These are phyloP conservation scores for Ceratocystis colombiana DNA, from an alignment of 2,329 filamentous ascomycete species.

Conservation along the genomic window DNA sequence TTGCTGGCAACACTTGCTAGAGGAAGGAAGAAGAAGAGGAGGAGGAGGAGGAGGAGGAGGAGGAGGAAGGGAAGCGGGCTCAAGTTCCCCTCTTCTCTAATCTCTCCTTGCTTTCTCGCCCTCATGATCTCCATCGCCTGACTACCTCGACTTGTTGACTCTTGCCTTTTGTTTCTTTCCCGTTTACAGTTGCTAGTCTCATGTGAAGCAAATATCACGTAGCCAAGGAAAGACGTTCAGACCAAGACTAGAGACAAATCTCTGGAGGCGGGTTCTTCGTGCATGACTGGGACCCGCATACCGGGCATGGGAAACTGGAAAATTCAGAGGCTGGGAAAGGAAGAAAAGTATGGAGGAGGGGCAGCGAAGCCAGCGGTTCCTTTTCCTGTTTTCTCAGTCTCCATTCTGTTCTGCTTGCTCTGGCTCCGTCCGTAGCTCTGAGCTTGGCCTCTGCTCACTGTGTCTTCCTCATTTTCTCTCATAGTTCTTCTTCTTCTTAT, in stretches of 20 bases:
- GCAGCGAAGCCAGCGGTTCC: neutral
- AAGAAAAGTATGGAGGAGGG: neutral
- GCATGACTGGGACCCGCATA: conserved; percentile 1
- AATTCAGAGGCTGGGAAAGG: conserved; percentile 15
- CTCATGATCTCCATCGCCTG: neutral
- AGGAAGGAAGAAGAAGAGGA: too few relatives aligned
- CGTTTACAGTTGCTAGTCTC: neutral
- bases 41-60: too few relatives aligned
- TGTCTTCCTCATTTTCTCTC: neutral
- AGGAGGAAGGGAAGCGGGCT: neutral
- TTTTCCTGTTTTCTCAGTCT: conserved; percentile 15
- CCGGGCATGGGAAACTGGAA: neutral
- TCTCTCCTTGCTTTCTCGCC: neutral
- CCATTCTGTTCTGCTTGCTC: neutral
- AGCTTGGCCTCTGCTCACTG: neutral
- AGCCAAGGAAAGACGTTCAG: neutral
- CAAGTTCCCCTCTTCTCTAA: neutral
- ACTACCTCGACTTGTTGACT: neutral
- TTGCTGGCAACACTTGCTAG: neutral
- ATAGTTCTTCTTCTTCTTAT: neutral
- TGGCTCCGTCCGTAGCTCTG: neutral
- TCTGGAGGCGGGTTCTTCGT: neutral
- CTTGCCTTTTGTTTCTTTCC: neutral
- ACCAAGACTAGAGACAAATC: conserved; percentile 1
- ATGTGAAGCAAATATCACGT: neutral